Evolutionary conservation across 352 stramenopile genomes (phyloP).

Genomic region (Pythium pectinolyticum): DNA sequence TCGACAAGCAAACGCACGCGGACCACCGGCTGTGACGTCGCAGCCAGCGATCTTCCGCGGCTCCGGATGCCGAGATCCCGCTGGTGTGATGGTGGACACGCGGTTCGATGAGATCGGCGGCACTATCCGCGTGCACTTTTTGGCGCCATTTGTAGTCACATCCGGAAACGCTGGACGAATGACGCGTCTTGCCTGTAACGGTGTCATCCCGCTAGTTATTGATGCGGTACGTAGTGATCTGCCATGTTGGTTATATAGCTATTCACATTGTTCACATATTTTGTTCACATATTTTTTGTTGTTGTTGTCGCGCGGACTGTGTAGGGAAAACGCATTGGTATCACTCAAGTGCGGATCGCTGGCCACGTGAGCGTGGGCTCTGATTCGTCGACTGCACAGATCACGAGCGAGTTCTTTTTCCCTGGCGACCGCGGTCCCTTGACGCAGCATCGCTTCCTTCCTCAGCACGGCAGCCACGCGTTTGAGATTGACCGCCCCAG

Average conservation of each 20-base stretch:
- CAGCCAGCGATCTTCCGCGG: conserved; percentile 10
- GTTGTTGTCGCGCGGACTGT: background rate
- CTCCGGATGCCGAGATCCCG: conserved; percentile 13
- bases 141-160: background rate
- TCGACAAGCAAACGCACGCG: background rate
- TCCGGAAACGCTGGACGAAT: background rate
- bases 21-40: background rate
- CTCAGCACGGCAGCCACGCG: background rate
- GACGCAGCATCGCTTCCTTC: conserved; percentile 24
- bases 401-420: conserved; percentile 31
- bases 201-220: conserved; percentile 19
- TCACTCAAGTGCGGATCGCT: conserved; percentile 25
- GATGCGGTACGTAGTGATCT: conserved; percentile 4
- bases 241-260: background rate
- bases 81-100: conserved; percentile 1
- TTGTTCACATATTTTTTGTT: background rate
- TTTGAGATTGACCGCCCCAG: conserved; percentile 19
- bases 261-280: background rate
- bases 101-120: conserved; percentile 13
- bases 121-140: conserved; percentile 13
- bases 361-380: conserved; percentile 24
- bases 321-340: conserved; percentile 28
- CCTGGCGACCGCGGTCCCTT: conserved; percentile 8
- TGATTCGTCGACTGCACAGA: conserved; percentile 5
- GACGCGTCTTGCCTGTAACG: conserved; percentile 16